Conservation (phyloP, 1,284 basidiomycete genomes). For the Cutaneotrichosporon spelunceum region DNA sequence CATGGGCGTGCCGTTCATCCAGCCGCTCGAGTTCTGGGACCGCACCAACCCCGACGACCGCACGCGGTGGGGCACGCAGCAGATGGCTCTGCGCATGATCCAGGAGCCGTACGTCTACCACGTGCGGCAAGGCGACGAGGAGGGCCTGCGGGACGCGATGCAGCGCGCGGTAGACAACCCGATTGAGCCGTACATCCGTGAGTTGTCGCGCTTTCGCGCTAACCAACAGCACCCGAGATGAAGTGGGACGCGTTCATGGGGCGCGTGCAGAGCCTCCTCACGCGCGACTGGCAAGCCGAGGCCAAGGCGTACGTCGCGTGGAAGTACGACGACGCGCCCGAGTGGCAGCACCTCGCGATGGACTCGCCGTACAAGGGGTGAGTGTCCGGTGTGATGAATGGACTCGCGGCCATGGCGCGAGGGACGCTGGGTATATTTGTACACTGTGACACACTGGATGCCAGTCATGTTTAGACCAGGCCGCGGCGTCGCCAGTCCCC, state of each 20-base stretch:
- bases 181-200: constrained; percentile 38
- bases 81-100: constrained; percentile 39
- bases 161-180: constrained; percentile 28
- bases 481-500: too few species aligned
- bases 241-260: constrained; percentile 16
- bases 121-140: constrained; percentile 33
- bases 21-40: constrained; percentile 45
- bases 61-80: constrained; percentile 47
- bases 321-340: constrained; percentile 2
- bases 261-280: constrained; percentile 20
- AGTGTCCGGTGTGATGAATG: too few species aligned
- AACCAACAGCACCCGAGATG: constrained; percentile 21
- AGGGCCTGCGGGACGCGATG: constrained; percentile 30
- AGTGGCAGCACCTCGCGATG: constrained; percentile 8
- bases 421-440: too few species aligned
- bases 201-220: neutral
- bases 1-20: constrained; percentile 54
- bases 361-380: neutral
- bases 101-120: constrained; percentile 53
- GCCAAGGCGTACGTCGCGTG: constrained; percentile 13
- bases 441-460: too few species aligned
- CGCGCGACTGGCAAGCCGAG: constrained; percentile 26
- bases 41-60: constrained; percentile 40
- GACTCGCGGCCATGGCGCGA: too few species aligned
- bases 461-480: too few species aligned